These are phyloP conservation scores for Termitomyces sp. DNA, from an alignment of 768 basidiomycete genomes.

Conservation along the genomic window DNA sequence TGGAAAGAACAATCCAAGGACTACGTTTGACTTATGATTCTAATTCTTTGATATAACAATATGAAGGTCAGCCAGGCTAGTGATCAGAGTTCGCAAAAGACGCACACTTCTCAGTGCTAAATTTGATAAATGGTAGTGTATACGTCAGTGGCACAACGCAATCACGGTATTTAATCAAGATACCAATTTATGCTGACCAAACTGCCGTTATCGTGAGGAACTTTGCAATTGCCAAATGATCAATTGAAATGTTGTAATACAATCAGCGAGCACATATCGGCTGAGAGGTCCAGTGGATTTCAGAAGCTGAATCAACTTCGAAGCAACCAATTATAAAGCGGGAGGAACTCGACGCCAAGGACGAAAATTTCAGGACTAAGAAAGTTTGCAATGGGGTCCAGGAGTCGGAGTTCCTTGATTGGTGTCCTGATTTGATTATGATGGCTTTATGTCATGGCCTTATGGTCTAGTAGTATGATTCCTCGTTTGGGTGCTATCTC, in stretches of 20 bases:
- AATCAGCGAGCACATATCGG: neutral
- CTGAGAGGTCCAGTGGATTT: neutral
- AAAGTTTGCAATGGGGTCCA: neutral
- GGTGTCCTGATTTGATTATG: neutral
- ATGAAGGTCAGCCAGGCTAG: neutral
- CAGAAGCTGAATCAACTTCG: neutral
- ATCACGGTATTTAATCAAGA: neutral
- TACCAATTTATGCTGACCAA: too few species aligned
- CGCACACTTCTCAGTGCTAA: neutral
- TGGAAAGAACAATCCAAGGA: neutral
- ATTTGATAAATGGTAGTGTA: neutral
- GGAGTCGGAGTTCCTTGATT: neutral
- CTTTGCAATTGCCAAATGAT: too few species aligned
- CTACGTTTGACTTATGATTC: neutral
- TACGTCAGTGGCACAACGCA: neutral
- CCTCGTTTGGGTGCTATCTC: conserved; percentile 9
- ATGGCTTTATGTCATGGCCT: neutral
- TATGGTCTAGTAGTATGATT: conserved; percentile 16
- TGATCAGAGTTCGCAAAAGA: neutral
- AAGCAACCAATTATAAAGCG: too few species aligned
- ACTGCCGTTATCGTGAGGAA: neutral
- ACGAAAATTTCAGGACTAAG: too few species aligned
- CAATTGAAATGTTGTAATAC: neutral
- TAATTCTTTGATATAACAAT: neutral
- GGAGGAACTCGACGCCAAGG: too few species aligned